A percentile compares a stretch with the other conserved stretches of the same genome.
Conservation (phyloP, 2,329 filamentous ascomycete genomes). For the Cladobotryum mycophilum region DNA sequence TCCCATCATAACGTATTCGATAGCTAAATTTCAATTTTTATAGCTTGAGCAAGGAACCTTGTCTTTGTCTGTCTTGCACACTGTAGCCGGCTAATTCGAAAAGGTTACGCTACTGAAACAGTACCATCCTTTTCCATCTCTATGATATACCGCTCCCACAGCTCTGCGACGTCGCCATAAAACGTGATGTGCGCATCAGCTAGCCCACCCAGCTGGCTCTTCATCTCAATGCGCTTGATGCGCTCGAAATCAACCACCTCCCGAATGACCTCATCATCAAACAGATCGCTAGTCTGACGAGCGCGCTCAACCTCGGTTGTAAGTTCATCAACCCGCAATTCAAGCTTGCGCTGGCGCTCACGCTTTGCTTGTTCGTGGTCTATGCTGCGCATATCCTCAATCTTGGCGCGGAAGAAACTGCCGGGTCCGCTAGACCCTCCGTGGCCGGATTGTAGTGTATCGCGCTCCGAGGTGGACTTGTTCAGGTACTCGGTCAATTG, state of each 20-base stretch:
- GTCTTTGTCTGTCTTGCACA: background rate
- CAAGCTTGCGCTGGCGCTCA: slow-evolving; percentile 81
- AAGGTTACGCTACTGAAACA: slow-evolving; percentile 11
- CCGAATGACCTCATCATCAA: slow-evolving; percentile 91
- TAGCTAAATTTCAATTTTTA: background rate
- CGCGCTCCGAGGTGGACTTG: slow-evolving; percentile 82
- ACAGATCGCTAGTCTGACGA: slow-evolving; percentile 80
- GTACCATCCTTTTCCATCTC: slow-evolving; percentile 71
- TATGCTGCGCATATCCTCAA: slow-evolving; percentile 93
- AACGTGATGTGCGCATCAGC: slow-evolving; percentile 83
- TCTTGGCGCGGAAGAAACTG: slow-evolving; percentile 84
- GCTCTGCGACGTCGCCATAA: slow-evolving; percentile 70
- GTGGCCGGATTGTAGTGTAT: slow-evolving; percentile 64
- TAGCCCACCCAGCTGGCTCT: slow-evolving; percentile 73
- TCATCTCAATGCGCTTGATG: slow-evolving; percentile 92
- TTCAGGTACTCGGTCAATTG: slow-evolving; percentile 92
- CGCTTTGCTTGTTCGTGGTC: slow-evolving; percentile 89
- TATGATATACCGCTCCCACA: slow-evolving; percentile 84
- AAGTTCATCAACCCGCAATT: slow-evolving; percentile 86
- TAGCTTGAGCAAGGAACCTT: background rate
- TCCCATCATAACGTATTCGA: background rate
- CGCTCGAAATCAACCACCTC: slow-evolving; percentile 93
- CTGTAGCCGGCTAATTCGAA: no score
- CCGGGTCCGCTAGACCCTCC: slow-evolving; percentile 56
- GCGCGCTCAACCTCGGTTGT: slow-evolving; percentile 84